phyloP scores from a whole-genome alignment of 306 rosid species.

The Medicago ruthenica region DNA sequence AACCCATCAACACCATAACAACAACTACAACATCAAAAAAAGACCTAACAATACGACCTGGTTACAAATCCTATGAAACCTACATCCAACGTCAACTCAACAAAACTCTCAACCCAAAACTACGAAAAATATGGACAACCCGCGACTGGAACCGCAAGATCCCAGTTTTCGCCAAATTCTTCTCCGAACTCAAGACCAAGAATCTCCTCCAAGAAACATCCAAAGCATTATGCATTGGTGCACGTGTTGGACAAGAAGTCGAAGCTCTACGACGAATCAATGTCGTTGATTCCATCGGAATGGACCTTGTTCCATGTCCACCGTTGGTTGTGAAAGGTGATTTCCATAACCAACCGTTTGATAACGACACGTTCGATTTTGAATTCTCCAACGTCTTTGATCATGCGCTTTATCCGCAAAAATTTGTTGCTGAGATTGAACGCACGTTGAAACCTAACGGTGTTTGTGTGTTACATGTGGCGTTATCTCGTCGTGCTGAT shows the following conservation, averaged over 20 bases:
- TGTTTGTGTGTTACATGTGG: slow-evolving; percentile 82
- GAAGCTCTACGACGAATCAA: slow-evolving; percentile 78
- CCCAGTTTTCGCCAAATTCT: slow-evolving; percentile 65
- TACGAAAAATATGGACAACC: slow-evolving; percentile 83
- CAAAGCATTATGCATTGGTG: slow-evolving; percentile 76
- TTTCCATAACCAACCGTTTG: slow-evolving; percentile 80
- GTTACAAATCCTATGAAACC: slow-evolving; percentile 73
- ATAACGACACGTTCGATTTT: slow-evolving; percentile 65
- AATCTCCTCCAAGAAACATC: slow-evolving; percentile 55
- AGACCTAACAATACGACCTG: slow-evolving; percentile 80
- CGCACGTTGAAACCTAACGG: slow-evolving; percentile 81
- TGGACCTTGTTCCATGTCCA: slow-evolving; percentile 84
- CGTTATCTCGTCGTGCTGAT: slow-evolving; percentile 66
- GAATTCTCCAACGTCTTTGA: slow-evolving; percentile 97
- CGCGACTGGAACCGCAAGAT: slow-evolving; percentile 95
- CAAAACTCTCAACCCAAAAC: slow-evolving; percentile 90
- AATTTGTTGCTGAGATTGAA: slow-evolving; percentile 81
- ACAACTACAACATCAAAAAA: neutral
- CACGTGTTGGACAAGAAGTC: slow-evolving; percentile 91
- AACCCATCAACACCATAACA: neutral
- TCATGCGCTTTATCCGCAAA: slow-evolving; percentile 84
- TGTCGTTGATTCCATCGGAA: slow-evolving; percentile 71
- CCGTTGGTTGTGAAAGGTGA: slow-evolving; percentile 83
- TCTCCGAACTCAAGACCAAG: slow-evolving; percentile 47
- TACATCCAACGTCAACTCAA: slow-evolving; percentile 83